Evolutionary conservation across 2,329 filamentous ascomycete genomes (phyloP), one percentile per base, ranked within the genome.

Genomic region (Arthroderma sp.): DNA sequence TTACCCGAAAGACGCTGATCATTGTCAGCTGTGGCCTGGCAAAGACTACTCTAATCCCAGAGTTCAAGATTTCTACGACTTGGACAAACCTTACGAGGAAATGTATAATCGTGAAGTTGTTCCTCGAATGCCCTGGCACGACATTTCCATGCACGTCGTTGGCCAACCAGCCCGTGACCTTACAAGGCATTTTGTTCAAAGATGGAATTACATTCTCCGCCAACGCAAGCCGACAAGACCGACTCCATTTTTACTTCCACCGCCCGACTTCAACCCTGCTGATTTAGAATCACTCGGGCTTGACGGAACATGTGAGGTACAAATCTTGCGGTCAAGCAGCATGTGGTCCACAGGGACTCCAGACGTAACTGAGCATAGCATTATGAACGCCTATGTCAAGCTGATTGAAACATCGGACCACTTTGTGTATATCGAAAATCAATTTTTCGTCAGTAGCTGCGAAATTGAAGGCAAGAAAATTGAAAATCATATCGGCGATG

Each of bases 41-140:
- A 91, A 98, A 58, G 91, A 98, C 56, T 96, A 93, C 70, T 96
- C 96, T 64, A 96, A 96, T 64, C 95, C 94, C 61, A 80, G 89
- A 32, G 81, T 96, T 54, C 86, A 94, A 82, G 91, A 98, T 57
- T 98, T 96, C 61, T 75, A 95, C 55, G 83, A 82, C 29, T 89
- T 96, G 1, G 65, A 85, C 33, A 83, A 95, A 58, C 96, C 89
- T 87, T 86, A 91, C 63, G 77, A 82, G 44, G 96, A 98, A 53
- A 86, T 94, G 61, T 70, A 96, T n/a, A 86, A 80, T 63, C 96
- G 96, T 65, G 79, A 83, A 3, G 86, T 95, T 42, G 91, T 82
- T 55, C 89, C 88, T 5, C 81, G 91, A 29, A 96, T 98, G 91
- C 89, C 91, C 0, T 98, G 91, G 91, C 89, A 96, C 59, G 91